Conservation (phyloP, 768 basidiomycete species). For the Mycena metata region DNA sequence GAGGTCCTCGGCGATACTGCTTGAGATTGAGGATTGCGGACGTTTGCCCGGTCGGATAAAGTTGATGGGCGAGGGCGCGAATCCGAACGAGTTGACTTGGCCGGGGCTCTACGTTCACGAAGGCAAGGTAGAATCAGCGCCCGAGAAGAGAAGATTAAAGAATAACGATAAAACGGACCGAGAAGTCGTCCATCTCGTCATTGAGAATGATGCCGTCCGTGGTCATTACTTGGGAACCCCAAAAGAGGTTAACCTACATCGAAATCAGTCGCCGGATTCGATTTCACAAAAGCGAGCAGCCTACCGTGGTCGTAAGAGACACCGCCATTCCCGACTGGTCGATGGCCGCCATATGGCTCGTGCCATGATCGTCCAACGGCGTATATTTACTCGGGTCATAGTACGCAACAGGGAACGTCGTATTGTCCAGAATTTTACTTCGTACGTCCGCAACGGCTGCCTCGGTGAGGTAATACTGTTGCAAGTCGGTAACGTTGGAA, state of each 20-base stretch:
- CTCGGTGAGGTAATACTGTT: constrained; percentile 47
- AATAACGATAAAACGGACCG: neutral
- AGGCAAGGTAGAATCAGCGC: too few species aligned
- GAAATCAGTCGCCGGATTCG: neutral
- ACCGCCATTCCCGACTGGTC: constrained; percentile 48
- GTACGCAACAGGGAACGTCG: constrained; percentile 43
- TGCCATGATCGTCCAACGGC: constrained; percentile 49
- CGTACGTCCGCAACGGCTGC: constrained; percentile 43
- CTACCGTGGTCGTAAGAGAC: constrained; percentile 44
- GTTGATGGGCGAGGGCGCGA: constrained; percentile 52
- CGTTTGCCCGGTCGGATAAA: constrained; percentile 48
- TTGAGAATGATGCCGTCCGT: constrained; percentile 42
- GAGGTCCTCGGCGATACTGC: constrained; percentile 53
- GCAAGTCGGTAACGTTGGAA: constrained; percentile 51
- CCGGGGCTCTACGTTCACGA: constrained; percentile 42
- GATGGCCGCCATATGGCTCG: constrained; percentile 52
- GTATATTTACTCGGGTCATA: constrained; percentile 51
- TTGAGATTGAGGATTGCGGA: constrained; percentile 48
- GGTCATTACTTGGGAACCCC: constrained; percentile 48
- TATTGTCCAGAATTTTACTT: constrained; percentile 43
- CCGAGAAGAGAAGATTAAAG: neutral
- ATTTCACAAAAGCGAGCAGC: neutral
- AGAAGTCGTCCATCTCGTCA: constrained; percentile 50
- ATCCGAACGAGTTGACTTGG: constrained; percentile 50
- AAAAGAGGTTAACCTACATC: constrained; percentile 40